A percentile compares a stretch with the other conserved stretches of the same genome.
phyloP scores from a whole-genome alignment of 1,139 yeast species.

The Candida sojae region DNA sequence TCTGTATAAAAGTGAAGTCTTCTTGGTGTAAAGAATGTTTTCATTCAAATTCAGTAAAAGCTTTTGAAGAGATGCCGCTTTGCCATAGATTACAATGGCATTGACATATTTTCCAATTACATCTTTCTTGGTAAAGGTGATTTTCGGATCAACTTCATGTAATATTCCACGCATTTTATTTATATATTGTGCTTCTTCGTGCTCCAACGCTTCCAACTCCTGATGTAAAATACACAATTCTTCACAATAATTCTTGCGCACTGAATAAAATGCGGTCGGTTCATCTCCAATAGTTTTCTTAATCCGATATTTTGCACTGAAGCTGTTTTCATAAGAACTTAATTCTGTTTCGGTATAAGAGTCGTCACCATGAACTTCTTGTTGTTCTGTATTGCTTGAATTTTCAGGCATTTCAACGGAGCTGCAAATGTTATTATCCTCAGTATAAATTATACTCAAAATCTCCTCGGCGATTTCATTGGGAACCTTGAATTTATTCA shows the following conservation, averaged over 20 bases:
- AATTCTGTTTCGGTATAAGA: neutral
- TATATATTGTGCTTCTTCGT: conserved; percentile 25
- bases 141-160: conserved; percentile 28
- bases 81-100: conserved; percentile 37
- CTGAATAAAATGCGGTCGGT: conserved; percentile 17
- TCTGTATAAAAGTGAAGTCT: conserved; percentile 30
- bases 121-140: conserved; percentile 27
- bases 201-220: conserved; percentile 29
- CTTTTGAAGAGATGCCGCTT: conserved; percentile 26
- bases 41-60: conserved; percentile 16
- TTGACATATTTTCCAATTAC: conserved; percentile 34
- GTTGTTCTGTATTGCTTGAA: conserved; percentile 8
- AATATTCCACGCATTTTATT: conserved; percentile 21
- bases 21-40: conserved; percentile 30
- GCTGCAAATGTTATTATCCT: conserved; percentile 8
- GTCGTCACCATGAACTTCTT: neutral
- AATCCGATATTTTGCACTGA: conserved; percentile 22
- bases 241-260: conserved; percentile 30
- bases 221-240: conserved; percentile 31
- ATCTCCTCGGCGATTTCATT: conserved; percentile 28
- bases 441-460: conserved; percentile 25
- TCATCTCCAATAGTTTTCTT: conserved; percentile 5
- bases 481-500: conserved; percentile 31
- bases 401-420: conserved; percentile 10
- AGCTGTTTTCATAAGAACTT: conserved; percentile 17